These are phyloP conservation scores for Suhomyces guaymorum DNA, from an alignment of 1,139 yeast species.

Conservation along the genomic window DNA sequence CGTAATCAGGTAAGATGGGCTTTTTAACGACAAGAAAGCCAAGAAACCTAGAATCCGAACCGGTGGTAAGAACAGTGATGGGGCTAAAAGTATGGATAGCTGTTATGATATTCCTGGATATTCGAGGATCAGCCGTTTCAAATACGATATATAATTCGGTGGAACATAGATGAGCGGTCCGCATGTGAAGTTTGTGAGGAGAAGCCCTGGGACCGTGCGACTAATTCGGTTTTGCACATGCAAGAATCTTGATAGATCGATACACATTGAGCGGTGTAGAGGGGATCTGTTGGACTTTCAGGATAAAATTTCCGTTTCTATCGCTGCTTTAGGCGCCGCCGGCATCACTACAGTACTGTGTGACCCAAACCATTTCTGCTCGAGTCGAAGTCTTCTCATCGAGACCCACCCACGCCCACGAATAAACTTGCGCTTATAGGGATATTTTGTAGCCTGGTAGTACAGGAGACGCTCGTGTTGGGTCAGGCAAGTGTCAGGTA, in stretches of 20 bases:
- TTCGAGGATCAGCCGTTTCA: conserved; percentile 3
- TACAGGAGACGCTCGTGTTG: conserved; percentile 1
- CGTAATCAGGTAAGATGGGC: too few species aligned
- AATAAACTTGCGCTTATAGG: conserved; percentile 13
- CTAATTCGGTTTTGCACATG: conserved; percentile 2
- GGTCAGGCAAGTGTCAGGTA: too few species aligned
- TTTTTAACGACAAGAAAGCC: too few species aligned
- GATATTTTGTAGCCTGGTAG: conserved; percentile 3
- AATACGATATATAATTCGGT: too few species aligned
- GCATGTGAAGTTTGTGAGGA: conserved; percentile 10
- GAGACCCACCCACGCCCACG: conserved; percentile 18
- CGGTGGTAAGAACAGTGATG: too few species aligned
- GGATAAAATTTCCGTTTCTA: too few species aligned
- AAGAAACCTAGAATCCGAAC: too few species aligned
- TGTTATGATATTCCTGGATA: neutral
- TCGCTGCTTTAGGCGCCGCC: neutral
- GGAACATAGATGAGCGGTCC: too few species aligned
- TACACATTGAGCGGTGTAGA: too few species aligned
- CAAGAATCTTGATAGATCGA: neutral
- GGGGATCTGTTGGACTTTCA: too few species aligned
- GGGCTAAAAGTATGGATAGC: too few species aligned
- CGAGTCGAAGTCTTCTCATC: conserved; percentile 8
- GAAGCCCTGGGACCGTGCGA: conserved; percentile 4
- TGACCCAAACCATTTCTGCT: conserved; percentile 7
- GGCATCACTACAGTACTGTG: neutral